Evolutionary conservation across 1,139 yeast species (phyloP).

Genomic region (Candida mesenterica): DNA sequence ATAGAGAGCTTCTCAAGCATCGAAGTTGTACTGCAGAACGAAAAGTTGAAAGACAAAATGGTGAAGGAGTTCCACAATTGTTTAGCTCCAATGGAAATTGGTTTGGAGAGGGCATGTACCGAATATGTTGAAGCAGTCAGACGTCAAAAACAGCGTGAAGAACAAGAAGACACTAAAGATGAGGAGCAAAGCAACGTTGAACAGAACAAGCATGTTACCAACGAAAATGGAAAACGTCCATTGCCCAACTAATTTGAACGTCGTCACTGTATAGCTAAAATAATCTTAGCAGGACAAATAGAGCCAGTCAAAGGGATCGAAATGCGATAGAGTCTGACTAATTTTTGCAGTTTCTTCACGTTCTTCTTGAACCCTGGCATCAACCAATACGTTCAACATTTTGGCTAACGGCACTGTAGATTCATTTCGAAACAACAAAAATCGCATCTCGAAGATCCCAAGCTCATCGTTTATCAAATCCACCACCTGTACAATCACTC

Average conservation of each 20-base stretch:
- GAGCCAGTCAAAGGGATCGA: slow-evolving; percentile 3
- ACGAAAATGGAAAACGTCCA: slow-evolving; percentile 30
- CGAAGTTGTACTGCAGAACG: slow-evolving; percentile 21
- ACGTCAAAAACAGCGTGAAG: slow-evolving; percentile 12
- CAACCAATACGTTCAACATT: slow-evolving; percentile 6
- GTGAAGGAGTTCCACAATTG: slow-evolving; percentile 33
- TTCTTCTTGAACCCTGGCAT: slow-evolving; percentile 3
- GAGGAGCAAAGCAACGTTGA: too few species aligned
- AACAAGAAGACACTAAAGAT: slow-evolving; percentile 7
- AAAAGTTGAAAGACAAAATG: slow-evolving; percentile 34
- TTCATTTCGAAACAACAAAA: slow-evolving; percentile 6
- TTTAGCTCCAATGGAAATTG: slow-evolving; percentile 26
- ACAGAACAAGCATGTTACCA: too few species aligned
- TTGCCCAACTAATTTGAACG: too few species aligned
- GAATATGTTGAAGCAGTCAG: slow-evolving; percentile 32
- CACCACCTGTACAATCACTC: background rate
- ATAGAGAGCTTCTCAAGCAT: slow-evolving; percentile 9
- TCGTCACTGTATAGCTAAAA: too few species aligned
- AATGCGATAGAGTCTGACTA: background rate
- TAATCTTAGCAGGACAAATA: slow-evolving; percentile 1
- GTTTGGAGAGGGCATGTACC: slow-evolving; percentile 31
- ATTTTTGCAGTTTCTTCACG: too few species aligned
- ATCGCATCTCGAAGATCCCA: slow-evolving; percentile 3
- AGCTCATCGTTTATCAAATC: slow-evolving; percentile 4
- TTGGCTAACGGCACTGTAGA: slow-evolving; percentile 6